Evolutionary conservation across 345 rosid genomes (phyloP), one percentile per base, ranked within the genome.

Genomic region (Excoecaria cochinchinensis): DNA sequence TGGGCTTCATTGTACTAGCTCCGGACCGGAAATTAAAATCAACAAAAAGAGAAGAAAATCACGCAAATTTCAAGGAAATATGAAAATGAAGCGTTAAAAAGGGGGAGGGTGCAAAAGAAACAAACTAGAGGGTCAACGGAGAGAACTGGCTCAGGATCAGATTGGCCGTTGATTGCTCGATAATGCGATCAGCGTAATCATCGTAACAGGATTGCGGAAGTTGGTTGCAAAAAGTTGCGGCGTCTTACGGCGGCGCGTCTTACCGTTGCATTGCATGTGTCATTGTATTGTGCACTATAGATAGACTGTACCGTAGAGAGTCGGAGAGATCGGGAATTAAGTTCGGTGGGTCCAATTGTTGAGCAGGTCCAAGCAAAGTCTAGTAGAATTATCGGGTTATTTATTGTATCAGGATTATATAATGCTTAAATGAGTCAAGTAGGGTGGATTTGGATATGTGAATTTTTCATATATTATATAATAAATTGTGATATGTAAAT

Each of bases 191-290:
- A 12, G 73, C 79, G 80, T 82, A 87, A 48, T 87, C 82, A 16
- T 82, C 90, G 62, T 87, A 85, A 67, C 65, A 38, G 46, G 90
- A 85, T 60, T 85, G 73, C 61, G 90, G 89, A 16, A 84, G 84
- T 24, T 39, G 61, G 11, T 68, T 73, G 48, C 75, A 84, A 76
- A 78, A 85, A 55, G 79, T 73, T 4, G 55, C 72, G 10, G 73
- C 77, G 74, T 84, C 31, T 31, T 31, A 31, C 31, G 31, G 31
- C 31, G 31, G 1, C 31, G 31, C 31, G 1, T 31, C 31, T 31
- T 2, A 31, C 31, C 31, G 31, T 31, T 31, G 31, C 31, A 31
- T 31, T 31, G 31, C 31, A 31, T 31, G 31, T 31, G 2, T 31
- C 31, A 31, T 31, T 31, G 31, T 31, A 31, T 31, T 31, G 31